These are phyloP conservation scores for Aleurites moluccanus DNA, from an alignment of 441 rosid species.

Conservation along the genomic window DNA sequence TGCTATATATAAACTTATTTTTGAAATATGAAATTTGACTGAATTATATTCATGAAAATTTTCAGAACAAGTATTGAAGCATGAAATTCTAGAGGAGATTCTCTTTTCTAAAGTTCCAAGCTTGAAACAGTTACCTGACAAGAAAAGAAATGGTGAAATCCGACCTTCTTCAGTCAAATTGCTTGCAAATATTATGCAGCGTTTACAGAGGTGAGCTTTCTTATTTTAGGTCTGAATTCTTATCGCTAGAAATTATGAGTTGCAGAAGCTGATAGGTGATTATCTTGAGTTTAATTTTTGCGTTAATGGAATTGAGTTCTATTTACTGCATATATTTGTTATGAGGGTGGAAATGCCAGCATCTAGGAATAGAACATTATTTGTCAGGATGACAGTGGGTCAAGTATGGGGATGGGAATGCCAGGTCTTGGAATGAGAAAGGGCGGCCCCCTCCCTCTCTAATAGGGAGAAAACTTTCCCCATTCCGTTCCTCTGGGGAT, in stretches of 20 bases:
- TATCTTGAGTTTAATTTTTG: neutral
- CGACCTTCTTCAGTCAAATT: conserved; percentile 48
- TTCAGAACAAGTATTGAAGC: conserved; percentile 83
- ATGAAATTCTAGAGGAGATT: conserved; percentile 62
- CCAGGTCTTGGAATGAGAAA: no score
- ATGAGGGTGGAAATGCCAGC: neutral
- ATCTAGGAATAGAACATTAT: neutral
- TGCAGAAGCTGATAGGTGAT: neutral
- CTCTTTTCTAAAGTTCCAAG: conserved; percentile 74
- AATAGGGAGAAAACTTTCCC: no score
- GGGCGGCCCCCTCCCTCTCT: neutral
- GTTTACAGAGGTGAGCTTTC: conserved; percentile 63
- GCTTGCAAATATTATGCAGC: conserved; percentile 59
- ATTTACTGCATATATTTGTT: neutral
- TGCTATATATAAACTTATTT: neutral
- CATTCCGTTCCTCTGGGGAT: no score
- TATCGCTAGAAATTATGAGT: neutral
- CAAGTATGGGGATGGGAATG: no score
- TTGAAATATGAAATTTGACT: conserved; percentile 1
- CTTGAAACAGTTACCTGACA: conserved; percentile 62
- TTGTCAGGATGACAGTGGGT: neutral
- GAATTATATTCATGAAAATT: conserved; percentile 27
- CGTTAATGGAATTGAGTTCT: neutral
- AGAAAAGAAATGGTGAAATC: conserved; percentile 45
- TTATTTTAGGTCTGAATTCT: neutral